A percentile compares a stretch with the other conserved stretches of the same genome.
These are phyloP conservation scores for Infundibulicybe gibba DNA, from an alignment of 768 basidiomycete species.

Conservation along the genomic window DNA sequence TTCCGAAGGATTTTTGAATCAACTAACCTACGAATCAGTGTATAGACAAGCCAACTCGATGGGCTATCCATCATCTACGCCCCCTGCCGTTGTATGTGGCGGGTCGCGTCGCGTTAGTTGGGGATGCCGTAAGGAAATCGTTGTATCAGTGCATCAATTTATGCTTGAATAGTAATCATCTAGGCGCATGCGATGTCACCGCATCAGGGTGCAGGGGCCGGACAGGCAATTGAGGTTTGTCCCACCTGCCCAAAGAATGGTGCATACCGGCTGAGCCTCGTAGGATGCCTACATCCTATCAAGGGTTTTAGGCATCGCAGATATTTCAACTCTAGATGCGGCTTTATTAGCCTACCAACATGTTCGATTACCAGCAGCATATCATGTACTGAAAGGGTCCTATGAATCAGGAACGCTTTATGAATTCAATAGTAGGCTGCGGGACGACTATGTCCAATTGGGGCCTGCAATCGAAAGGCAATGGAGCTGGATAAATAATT, in stretches of 20 bases:
- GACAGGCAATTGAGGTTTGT: slow-evolving; percentile 51
- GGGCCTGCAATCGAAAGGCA: slow-evolving; percentile 35
- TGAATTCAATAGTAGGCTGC: slow-evolving; percentile 31
- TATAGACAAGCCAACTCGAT: slow-evolving; percentile 46
- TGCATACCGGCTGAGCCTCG: neutral
- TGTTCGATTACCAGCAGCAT: slow-evolving; percentile 30
- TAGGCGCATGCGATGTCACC: slow-evolving; percentile 53
- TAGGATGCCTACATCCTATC: neutral
- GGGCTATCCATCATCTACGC: slow-evolving; percentile 61
- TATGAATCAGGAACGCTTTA: slow-evolving; percentile 32
- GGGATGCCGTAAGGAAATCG: slow-evolving; percentile 40
- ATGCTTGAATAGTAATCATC: slow-evolving; percentile 24
- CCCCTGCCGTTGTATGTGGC: slow-evolving; percentile 47
- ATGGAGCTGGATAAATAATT: slow-evolving; percentile 38
- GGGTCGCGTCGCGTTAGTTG: slow-evolving; percentile 45
- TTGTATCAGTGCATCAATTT: neutral
- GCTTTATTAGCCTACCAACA: slow-evolving; percentile 27
- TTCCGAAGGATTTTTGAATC: neutral
- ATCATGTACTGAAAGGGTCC: slow-evolving; percentile 25
- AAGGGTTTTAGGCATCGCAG: slow-evolving; percentile 10
- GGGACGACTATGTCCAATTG: slow-evolving; percentile 30
- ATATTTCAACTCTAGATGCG: slow-evolving; percentile 9
- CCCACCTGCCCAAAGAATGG: neutral
- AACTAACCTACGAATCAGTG: slow-evolving; percentile 32
- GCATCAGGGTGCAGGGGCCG: slow-evolving; percentile 56